Base-by-base conservation (phyloP, 108 stramenopile genomes). In the Cyclotella atomus region DNA sequence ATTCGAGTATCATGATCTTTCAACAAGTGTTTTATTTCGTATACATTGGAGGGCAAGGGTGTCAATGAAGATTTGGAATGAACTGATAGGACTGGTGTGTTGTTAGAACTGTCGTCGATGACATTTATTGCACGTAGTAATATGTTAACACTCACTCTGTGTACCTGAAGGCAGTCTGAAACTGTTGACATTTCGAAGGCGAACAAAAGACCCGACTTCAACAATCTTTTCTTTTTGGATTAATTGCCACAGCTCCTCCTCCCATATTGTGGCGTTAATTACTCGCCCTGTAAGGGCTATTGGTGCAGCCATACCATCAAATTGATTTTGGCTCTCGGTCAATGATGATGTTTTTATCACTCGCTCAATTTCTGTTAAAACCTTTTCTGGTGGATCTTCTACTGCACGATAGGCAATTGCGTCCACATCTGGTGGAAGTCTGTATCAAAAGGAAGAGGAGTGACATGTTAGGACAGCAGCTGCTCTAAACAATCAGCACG, bases 261-360 rank as follows among this genome's bases (percentile, higher is more conserved):
- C 94, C 91, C 90, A 95, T 16, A 95, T 75, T 10, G 85, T 81
- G 19, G 83, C 85, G 75, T 93, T 93, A 19, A 84, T 83, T 21
- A 93, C 86, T 65, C 87, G 76, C 5, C 94, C 94, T 64, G 90
- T 90, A 17, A 90, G 64, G 29, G 83, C 36, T 21, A 82, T 33
- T 8, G 72, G 76, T 54, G 72, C 73, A 16, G 38, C 61, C 54
- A 75, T 67, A 30, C 34, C 47, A 24, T 6, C 25, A 36, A 47
- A 60, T 20, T 9, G 12, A 36, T 53, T 67, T 69, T 27, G 84
- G 83, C 5, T 34, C 30, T 65, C 57, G 82, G 43, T 17, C 52
- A 53, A 44, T 19, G 62, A 23, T 53, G 66, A 21, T 46, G 25
- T 36, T 59, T 46, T 27, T 56, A 76, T 41, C 17, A 83, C 61